phyloP scores from a whole-genome alignment of 2,329 filamentous ascomycete species.

The Alternaria gansuensis region DNA sequence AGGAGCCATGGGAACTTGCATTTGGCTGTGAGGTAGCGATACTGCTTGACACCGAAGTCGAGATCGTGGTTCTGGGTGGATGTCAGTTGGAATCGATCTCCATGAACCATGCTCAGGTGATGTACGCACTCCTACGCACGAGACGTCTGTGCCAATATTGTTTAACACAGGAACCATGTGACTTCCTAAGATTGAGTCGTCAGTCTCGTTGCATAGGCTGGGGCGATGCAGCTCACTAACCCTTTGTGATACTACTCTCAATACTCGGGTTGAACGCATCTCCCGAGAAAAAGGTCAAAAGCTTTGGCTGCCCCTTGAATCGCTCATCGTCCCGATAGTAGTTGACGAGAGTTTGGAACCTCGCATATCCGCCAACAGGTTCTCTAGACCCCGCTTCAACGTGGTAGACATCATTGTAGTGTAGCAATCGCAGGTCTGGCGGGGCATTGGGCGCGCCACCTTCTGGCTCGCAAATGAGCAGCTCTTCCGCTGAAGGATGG shows the following conservation, averaged over 20 bases:
- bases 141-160: conserved; percentile 76
- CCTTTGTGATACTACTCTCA: conserved; percentile 89
- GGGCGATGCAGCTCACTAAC: conserved; percentile 48
- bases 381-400: conserved; percentile 79
- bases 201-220: conserved; percentile 1
- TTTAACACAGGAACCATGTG: conserved; percentile 93
- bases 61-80: conserved; percentile 80
- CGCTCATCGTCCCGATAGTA: conserved; percentile 72
- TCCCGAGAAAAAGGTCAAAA: conserved; percentile 86
- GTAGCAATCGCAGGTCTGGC: conserved; percentile 81
- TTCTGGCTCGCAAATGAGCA: conserved; percentile 55
- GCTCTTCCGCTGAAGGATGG: conserved; percentile 44
- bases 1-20: conserved; percentile 90
- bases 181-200: conserved; percentile 58
- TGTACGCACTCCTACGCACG: conserved; percentile 78
- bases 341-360: conserved; percentile 81
- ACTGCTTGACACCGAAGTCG: conserved; percentile 87
- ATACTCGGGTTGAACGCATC: conserved; percentile 93
- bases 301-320: conserved; percentile 69
- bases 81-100: conserved; percentile 23
- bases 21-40: conserved; percentile 73
- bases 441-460: conserved; percentile 55
- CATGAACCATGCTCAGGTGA: background rate
- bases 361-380: conserved; percentile 80
- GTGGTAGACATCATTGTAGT: conserved; percentile 96